phyloP scores from a whole-genome alignment of 257 asterid species.

The Solanum tarijense region DNA sequence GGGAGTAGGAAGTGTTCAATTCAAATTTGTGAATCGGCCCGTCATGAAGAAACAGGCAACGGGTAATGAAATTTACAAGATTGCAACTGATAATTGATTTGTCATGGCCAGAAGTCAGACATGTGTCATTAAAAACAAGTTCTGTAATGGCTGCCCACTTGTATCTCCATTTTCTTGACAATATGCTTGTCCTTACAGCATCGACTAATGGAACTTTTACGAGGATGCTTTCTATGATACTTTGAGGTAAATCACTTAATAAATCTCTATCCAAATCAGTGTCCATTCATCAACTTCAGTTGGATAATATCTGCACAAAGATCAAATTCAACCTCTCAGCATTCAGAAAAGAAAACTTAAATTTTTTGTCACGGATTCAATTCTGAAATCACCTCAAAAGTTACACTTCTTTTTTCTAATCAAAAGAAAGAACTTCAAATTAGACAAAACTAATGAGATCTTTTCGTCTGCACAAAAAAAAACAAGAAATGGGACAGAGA shows the following conservation, averaged over 20 bases:
- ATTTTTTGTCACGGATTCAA: not conserved
- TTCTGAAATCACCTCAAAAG: not conserved
- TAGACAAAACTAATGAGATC: not conserved
- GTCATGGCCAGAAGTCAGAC: slow-evolving; percentile 25
- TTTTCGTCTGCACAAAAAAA: not conserved
- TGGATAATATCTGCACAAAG: not conserved
- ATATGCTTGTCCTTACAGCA: slow-evolving; percentile 61
- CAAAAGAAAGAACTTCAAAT: not conserved
- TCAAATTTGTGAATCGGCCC: slow-evolving; percentile 82
- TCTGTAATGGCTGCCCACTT: slow-evolving; percentile 68
- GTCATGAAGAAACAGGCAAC: slow-evolving; percentile 59
- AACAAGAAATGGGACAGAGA: not conserved
- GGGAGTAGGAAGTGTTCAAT: slow-evolving; percentile 36
- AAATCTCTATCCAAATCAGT: slow-evolving; percentile 32
- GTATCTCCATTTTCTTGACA: slow-evolving; percentile 75
- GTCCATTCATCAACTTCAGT: slow-evolving; percentile 37
- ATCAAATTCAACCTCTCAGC: slow-evolving; percentile 1
- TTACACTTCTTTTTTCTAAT: not conserved
- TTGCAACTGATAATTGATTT: slow-evolving; percentile 22
- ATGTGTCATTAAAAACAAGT: slow-evolving; percentile 57
- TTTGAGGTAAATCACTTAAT: slow-evolving; percentile 75
- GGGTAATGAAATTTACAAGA: slow-evolving; percentile 51
- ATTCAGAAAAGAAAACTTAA: not conserved
- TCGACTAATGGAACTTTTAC: slow-evolving; percentile 63
- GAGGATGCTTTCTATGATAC: slow-evolving; percentile 67